A percentile compares a stretch with the other conserved stretches of the same genome.
Evolutionary conservation across 2,329 filamentous ascomycete genomes (phyloP).

Genomic region (Claviceps maximensis): DNA sequence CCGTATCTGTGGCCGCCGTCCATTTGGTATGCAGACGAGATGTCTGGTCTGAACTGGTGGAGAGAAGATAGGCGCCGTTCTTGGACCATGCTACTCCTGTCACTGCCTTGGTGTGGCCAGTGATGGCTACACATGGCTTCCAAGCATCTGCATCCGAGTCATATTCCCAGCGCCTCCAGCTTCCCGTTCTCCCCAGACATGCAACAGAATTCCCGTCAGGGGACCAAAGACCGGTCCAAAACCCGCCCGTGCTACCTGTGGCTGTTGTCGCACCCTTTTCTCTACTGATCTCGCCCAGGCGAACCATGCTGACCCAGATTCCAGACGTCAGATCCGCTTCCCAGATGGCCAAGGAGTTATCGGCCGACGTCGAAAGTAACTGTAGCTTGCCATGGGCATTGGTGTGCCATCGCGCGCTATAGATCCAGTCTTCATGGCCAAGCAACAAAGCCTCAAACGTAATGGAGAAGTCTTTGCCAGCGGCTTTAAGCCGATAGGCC

Average conservation of each 20-base stretch:
- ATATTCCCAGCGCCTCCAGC: slow-evolving; percentile 78
- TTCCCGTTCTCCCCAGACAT: slow-evolving; percentile 79
- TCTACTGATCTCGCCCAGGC: slow-evolving; percentile 84
- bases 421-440: slow-evolving; percentile 98
- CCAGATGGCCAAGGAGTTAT: slow-evolving; percentile 92
- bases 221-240: slow-evolving; percentile 92
- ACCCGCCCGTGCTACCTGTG: slow-evolving; percentile 88
- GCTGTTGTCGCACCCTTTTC: slow-evolving; percentile 95
- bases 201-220: slow-evolving; percentile 62
- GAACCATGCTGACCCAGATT: slow-evolving; percentile 76
- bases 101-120: slow-evolving; percentile 72
- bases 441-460: slow-evolving; percentile 90
- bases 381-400: slow-evolving; percentile 42
- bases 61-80: slow-evolving; percentile 71
- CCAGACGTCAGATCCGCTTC: slow-evolving; percentile 71
- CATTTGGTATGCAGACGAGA: slow-evolving; percentile 77
- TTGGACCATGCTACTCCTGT: slow-evolving; percentile 76
- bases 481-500: slow-evolving; percentile 58
- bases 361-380: slow-evolving; percentile 80
- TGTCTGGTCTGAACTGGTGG: slow-evolving; percentile 85
- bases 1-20: slow-evolving; percentile 34
- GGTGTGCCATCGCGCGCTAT: slow-evolving; percentile 65
- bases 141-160: slow-evolving; percentile 51
- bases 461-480: slow-evolving; percentile 54
- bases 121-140: slow-evolving; percentile 63